Evolutionary conservation across 495 filamentous ascomycete species (phyloP), one percentile per base, ranked within the genome.

Genomic region (Friedmanniomyces simplex): DNA sequence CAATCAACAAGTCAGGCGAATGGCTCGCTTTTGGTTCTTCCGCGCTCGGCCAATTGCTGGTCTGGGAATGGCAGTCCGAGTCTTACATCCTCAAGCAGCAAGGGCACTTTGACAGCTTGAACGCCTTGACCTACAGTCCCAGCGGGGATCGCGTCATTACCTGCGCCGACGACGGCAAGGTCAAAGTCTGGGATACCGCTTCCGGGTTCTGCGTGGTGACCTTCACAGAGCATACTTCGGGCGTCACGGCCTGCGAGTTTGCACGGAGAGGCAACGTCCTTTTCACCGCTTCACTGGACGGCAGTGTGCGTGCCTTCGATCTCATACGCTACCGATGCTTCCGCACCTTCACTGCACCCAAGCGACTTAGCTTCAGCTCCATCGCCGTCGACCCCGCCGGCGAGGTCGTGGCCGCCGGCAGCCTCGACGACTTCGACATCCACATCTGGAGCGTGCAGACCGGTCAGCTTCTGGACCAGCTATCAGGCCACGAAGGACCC

Each of bases 41-140:
- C 16, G 91, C 91, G 55, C 79, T 94, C 25, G 93, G 93, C 13
- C 93, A 98, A 61, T 74, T 98, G 14, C 77, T 98, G 36, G 94
- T 98, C 24, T 98, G 93, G 93, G 93, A 98, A 70, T 97, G 94
- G 94, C 94, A 97, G 66, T 97, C 94, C 1, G 93, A 98, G 69
- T 96, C 94, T n/a, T 97, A 97, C 71, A 91, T 98, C 55, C 72
- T 98, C 34, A 98, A 97, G 70, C 93, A 98, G 66, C 93, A 97
- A 71, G 91, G 91, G 0, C 93, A 98, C 71, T 87, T 94, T 49
- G 94, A 98, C 66, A 84, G 89, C n/a, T 88, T 96, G 82, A 97
- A 96, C 70, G 76, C 91, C 8, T 75, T 98, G 6, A 84, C 83
- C 13, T 97, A 97, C 71, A 94, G 94, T 5, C 90, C 91, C 0